Evolutionary conservation across 306 rosid genomes (phyloP).

Genomic region (Vigna trinervia): DNA sequence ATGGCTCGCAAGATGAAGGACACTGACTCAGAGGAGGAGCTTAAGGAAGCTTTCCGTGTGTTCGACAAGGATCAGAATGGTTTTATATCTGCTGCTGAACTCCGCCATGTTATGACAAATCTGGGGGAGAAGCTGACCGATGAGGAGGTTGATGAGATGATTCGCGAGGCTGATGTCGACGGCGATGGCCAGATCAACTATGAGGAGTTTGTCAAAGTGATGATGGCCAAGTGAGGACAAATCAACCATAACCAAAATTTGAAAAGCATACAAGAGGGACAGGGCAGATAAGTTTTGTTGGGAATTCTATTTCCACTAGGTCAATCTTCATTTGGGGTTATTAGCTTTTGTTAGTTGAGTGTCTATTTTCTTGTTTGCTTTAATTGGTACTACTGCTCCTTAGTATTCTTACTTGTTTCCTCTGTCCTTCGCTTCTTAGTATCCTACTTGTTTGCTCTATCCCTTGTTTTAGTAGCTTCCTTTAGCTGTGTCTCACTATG

Average conservation of each 20-base stretch:
- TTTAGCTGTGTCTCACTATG: conserved; percentile 54
- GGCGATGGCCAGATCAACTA: conserved; percentile 86
- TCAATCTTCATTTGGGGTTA: conserved; percentile 52
- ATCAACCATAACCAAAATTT: conserved; percentile 46
- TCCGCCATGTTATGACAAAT: conserved; percentile 86
- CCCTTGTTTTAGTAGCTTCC: conserved; percentile 55
- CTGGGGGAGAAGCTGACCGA: conserved; percentile 89
- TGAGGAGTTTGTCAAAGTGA: conserved; percentile 85
- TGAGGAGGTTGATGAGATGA: conserved; percentile 85
- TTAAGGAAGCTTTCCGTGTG: conserved; percentile 84
- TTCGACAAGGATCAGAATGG: conserved; percentile 90
- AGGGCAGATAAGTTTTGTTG: conserved; percentile 64
- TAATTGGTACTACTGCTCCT: conserved; percentile 56
- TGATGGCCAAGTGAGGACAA: conserved; percentile 82
- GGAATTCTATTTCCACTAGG: conserved; percentile 60
- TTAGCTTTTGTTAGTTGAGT: conserved; percentile 63
- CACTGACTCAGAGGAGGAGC: conserved; percentile 86
- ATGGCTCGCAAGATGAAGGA: conserved; percentile 90
- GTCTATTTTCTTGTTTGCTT: conserved; percentile 53
- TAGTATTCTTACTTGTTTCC: conserved; percentile 57
- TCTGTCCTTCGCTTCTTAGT: conserved; percentile 42
- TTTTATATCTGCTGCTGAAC: conserved; percentile 88
- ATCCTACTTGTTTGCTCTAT: conserved; percentile 58
- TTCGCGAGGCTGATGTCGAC: conserved; percentile 83
- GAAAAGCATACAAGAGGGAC: conserved; percentile 54